These are phyloP conservation scores for Exutisphaerella laricina DNA, from an alignment of 2,329 filamentous ascomycete genomes.

Conservation along the genomic window DNA sequence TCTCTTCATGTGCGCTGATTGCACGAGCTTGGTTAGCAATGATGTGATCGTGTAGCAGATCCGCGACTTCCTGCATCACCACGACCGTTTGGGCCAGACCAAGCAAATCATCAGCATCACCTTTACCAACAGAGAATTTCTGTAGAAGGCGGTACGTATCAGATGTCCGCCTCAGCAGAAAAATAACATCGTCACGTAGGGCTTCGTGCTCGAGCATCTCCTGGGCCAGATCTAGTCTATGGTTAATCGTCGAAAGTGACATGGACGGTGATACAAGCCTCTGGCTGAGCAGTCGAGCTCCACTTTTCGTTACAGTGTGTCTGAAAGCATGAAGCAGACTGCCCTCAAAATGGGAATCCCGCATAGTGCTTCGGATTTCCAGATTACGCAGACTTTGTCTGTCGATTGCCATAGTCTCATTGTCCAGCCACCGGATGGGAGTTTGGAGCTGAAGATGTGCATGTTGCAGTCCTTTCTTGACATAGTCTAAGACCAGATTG, in stretches of 20 bases:
- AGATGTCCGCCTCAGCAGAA: constrained; percentile 66
- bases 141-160: constrained; percentile 88
- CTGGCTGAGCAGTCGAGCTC: constrained; percentile 73
- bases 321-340: constrained; percentile 87
- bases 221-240: constrained; percentile 74
- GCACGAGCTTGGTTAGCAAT: constrained; percentile 22
- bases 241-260: constrained; percentile 71
- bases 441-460: constrained; percentile 76
- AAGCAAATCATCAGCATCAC: constrained; percentile 86
- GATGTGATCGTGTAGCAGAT: constrained; percentile 37
- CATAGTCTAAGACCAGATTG: constrained; percentile 76
- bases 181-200: constrained; percentile 63
- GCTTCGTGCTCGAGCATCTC: constrained; percentile 62
- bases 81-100: constrained; percentile 75
- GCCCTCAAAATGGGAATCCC: constrained; percentile 71
- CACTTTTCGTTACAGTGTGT: constrained; percentile 85
- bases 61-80: constrained; percentile 62
- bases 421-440: constrained; percentile 65
- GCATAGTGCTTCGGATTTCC: constrained; percentile 80
- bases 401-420: constrained; percentile 84
- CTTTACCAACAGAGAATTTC: constrained; percentile 86
- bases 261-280: constrained; percentile 87
- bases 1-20: constrained; percentile 30
- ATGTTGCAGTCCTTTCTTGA: constrained; percentile 70
- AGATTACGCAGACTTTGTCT: constrained; percentile 84